Conservation (phyloP, 1,139 yeast species). For the Pichiaceae sp. region DNA sequence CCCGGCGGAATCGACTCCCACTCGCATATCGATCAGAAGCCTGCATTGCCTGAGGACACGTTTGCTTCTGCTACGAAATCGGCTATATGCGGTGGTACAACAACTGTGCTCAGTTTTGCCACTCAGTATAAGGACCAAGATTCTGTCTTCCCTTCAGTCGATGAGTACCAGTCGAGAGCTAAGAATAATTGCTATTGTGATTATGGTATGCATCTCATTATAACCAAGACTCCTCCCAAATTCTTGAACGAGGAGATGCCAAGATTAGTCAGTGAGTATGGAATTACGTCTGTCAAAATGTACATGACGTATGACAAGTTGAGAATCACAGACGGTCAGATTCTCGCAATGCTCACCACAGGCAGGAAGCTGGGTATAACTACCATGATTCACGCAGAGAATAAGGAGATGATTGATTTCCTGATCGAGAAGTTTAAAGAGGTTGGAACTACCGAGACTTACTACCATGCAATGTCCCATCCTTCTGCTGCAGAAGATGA, state of each 20-base stretch:
- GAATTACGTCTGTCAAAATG: constrained; percentile 37
- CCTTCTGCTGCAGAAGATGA: constrained; percentile 40
- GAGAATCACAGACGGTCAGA: constrained; percentile 31
- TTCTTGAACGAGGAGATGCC: constrained; percentile 23
- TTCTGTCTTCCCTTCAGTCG: constrained; percentile 22
- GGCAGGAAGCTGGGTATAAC: constrained; percentile 33
- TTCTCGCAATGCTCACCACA: constrained; percentile 30
- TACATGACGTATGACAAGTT: constrained; percentile 39
- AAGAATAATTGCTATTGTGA: constrained; percentile 31
- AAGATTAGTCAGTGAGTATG: constrained; percentile 23
- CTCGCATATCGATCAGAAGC: constrained; percentile 42
- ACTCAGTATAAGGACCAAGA: constrained; percentile 28
- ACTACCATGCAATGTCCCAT: constrained; percentile 35
- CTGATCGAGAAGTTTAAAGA: constrained; percentile 31
- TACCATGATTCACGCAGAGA: constrained; percentile 43
- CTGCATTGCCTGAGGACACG: constrained; percentile 36
- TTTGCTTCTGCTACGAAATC: constrained; percentile 53
- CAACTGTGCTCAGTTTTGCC: constrained; percentile 36
- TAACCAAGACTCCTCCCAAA: constrained; percentile 22
- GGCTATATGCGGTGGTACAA: constrained; percentile 49
- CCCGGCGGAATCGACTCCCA: constrained; percentile 43
- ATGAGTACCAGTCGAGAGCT: constrained; percentile 26
- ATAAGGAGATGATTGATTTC: constrained; percentile 36
- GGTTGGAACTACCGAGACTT: constrained; percentile 31
- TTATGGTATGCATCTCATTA: constrained; percentile 36